Percentiles rank a stretch among this genome's conserved stretches.
These are phyloP conservation scores for Aspergillus pseudoviridinutans DNA, from an alignment of 2,329 filamentous ascomycete genomes.

Conservation along the genomic window DNA sequence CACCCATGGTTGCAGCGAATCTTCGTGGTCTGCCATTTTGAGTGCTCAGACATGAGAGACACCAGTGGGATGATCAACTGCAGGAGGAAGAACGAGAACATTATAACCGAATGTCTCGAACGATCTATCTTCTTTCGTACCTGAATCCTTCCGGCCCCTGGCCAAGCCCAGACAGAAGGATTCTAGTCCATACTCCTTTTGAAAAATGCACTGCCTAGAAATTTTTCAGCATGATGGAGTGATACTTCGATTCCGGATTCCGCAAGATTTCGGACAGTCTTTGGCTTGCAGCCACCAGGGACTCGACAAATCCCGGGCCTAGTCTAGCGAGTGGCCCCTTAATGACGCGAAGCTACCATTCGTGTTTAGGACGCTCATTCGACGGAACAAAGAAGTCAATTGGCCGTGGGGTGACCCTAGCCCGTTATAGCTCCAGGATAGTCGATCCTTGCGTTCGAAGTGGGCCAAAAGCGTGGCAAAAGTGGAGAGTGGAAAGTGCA, in stretches of 20 bases:
- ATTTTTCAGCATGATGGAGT: neutral
- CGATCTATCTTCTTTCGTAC: neutral
- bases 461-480: neutral
- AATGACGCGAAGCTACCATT: neutral
- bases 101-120: neutral
- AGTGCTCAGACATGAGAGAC: neutral
- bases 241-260: neutral
- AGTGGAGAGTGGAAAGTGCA: neutral
- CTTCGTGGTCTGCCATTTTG: conserved; percentile 5
- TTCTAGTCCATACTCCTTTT: neutral
- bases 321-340: neutral
- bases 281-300: neutral
- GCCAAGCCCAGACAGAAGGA: neutral
- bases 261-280: neutral
- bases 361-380: neutral
- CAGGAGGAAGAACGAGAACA: neutral
- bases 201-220: neutral
- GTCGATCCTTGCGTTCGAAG: neutral
- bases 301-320: neutral
- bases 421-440: neutral
- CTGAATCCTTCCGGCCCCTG: neutral
- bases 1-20: conserved; percentile 44
- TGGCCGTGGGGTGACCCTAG: neutral
- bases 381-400: neutral
- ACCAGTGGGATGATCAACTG: neutral